Base-by-base conservation (phyloP, 306 rosid species). In the Cucumis melo region DNA sequence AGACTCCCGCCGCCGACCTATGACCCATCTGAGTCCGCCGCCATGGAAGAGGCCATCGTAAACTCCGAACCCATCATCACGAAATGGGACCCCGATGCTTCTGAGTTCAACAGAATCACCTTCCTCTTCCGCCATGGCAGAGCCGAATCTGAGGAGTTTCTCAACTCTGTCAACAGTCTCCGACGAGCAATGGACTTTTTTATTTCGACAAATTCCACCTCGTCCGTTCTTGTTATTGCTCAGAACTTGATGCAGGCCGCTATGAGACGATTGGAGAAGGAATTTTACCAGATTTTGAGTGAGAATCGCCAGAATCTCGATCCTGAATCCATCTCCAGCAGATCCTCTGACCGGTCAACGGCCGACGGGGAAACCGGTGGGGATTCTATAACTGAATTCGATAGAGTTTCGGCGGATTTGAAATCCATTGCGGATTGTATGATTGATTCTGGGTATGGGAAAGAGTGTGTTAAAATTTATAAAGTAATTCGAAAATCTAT, bases 361-460 rank as follows among this genome's bases (percentile, higher is more conserved):
- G 71, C 1, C 24, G 51, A 16, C 24, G 41, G 79, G 10, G 81
- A 87, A 46, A 81, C 72, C n/a, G 54, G 21, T 7, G 84, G 56
- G 5, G 78, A 82, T 72, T 74, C 82, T 4, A 19, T 65, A 32
- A 19, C 78, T 0, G 85, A 73, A 71, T 75, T 64, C 19, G 86
- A 78, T 61, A 84, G 82, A 55, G 76, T 57, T 57, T 80, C 85
- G 1, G 59, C 73, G 1, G 55, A 86, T 27, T 66, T 86, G 56
- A 82, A 84, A 83, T 82, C 89, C 41, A 86, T 86, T 62, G 88
- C 92, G 0, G 86, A 88, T 23, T 88, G 88, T 54, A 88, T 88
- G 92, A 86, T 86, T 48, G 64, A 71, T 20, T 79, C 82, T 54
- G 92, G 92, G 41, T 88, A 86, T 81, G 88, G 86, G 8, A 80